Evolutionary conservation across 352 stramenopile genomes (phyloP).

Genomic region (Phytophthora tubulina): DNA sequence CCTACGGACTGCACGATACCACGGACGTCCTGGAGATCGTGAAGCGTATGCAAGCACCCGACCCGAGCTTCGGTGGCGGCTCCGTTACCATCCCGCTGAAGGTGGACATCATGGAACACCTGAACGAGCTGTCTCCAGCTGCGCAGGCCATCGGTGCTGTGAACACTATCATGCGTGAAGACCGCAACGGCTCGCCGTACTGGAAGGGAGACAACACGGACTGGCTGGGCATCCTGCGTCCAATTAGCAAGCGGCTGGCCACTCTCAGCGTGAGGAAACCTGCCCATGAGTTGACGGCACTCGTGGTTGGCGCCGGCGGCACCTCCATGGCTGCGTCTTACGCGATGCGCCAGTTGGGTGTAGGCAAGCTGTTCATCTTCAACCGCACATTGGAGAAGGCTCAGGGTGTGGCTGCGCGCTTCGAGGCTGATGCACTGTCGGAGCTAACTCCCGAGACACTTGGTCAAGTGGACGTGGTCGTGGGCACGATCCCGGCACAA

Average conservation of each 20-base stretch:
- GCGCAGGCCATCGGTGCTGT: conserved; percentile 97
- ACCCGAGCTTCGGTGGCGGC: conserved; percentile 91
- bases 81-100: conserved; percentile 99
- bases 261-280: conserved; percentile 17
- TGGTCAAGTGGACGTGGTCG: conserved; percentile 88
- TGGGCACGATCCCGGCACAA: conserved; percentile 96
- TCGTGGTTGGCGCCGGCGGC: conserved; percentile 93
- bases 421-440: conserved; percentile 82
- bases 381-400: conserved; percentile 97
- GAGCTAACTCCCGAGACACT: conserved; percentile 62
- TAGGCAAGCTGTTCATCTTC: conserved; percentile 92
- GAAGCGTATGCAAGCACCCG: conserved; percentile 46
- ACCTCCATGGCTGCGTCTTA: conserved; percentile 97
- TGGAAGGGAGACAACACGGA: conserved; percentile 98
- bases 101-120: conserved; percentile 92
- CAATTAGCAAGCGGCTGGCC: conserved; percentile 80
- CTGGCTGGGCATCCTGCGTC: conserved; percentile 97
- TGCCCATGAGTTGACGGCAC: conserved; percentile 52
- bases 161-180: conserved; percentile 95
- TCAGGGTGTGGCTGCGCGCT: conserved; percentile 85
- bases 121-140: conserved; percentile 95
- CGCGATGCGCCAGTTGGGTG: conserved; percentile 89
- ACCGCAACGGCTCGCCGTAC: conserved; percentile 51
- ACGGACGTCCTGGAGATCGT: conserved; percentile 55
- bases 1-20: conserved; percentile 91